These are phyloP conservation scores for Silene vulgaris DNA, from an alignment of 179 eudicot genomes.

Conservation along the genomic window DNA sequence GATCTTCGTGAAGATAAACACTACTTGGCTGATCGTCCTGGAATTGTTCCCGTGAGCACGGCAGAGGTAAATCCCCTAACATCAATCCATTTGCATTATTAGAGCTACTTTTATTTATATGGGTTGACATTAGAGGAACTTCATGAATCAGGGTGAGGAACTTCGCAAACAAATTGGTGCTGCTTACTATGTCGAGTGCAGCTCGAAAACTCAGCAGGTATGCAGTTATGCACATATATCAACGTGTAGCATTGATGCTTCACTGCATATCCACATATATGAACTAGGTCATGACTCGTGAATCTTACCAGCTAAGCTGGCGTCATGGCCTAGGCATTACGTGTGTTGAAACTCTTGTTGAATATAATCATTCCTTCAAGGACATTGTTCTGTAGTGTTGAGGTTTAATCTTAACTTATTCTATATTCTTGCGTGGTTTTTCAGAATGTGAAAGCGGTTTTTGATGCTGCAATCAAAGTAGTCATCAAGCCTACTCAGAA, in stretches of 20 bases:
- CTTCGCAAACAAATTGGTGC: slow-evolving; percentile 96
- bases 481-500: slow-evolving; percentile 92
- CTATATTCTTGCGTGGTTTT: slow-evolving; percentile 14
- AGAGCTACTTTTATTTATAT: not conserved
- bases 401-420: not conserved
- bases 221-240: slow-evolving; percentile 34
- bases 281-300: too few relatives aligned
- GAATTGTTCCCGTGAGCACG: slow-evolving; percentile 77
- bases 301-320: not conserved
- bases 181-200: slow-evolving; percentile 75
- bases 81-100: slow-evolving; percentile 1
- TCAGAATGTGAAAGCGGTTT: slow-evolving; percentile 96
- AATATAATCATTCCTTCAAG: not conserved
- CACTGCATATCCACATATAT: not conserved
- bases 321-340: not conserved
- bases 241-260: not conserved
- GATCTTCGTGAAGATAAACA: slow-evolving; percentile 93
- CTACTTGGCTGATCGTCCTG: slow-evolving; percentile 93
- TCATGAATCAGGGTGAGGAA: slow-evolving; percentile 70
- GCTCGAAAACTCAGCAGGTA: slow-evolving; percentile 99
- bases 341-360: not conserved
- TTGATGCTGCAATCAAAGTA: slow-evolving; percentile 90
- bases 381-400: not conserved
- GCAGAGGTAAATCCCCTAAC: slow-evolving; percentile 44
- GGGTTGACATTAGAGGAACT: slow-evolving; percentile 19